A percentile compares a stretch with the other conserved stretches of the same genome.
phyloP scores from a whole-genome alignment of 176 grass and related monocot genomes.

The Zoysia pacifica region DNA sequence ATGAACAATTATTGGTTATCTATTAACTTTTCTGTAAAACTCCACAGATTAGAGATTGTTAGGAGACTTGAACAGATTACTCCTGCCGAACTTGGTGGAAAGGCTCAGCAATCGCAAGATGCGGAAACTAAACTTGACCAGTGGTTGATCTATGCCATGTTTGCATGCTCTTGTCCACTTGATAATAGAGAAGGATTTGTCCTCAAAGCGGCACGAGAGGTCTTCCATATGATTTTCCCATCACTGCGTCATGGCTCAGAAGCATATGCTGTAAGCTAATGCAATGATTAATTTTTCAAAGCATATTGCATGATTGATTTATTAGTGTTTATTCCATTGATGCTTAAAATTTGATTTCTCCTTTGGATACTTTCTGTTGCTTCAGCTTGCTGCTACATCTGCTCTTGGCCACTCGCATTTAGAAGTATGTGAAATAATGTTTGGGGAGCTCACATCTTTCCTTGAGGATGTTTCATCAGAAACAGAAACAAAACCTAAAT shows the following conservation, averaged over 20 bases:
- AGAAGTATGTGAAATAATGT: conserved; percentile 91
- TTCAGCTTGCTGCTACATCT: conserved; percentile 85
- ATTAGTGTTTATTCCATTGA: conserved; percentile 14
- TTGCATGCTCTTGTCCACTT: conserved; percentile 85
- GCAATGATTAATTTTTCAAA: conserved; percentile 42
- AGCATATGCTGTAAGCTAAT: conserved; percentile 80
- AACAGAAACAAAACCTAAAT: conserved; percentile 91
- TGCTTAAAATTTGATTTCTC: conserved; percentile 10
- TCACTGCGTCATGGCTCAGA: conserved; percentile 92
- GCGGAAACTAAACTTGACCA: conserved; percentile 87
- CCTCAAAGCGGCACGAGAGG: conserved; percentile 67
- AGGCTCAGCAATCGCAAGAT: conserved; percentile 82
- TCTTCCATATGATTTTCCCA: conserved; percentile 94
- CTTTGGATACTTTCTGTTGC: conserved; percentile 20
- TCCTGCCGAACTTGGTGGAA: conserved; percentile 84
- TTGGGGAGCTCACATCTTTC: conserved; percentile 83
- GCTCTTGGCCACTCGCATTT: conserved; percentile 92
- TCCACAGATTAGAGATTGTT: conserved; percentile 75
- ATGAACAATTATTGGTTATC: not conserved
- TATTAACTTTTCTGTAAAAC: conserved; percentile 35
- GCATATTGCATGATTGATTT: conserved; percentile 30
- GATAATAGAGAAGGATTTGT: conserved; percentile 70
- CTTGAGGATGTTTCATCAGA: conserved; percentile 92
- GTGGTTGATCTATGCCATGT: conserved; percentile 97
- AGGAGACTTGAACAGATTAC: conserved; percentile 87